Percentiles rank a stretch among this genome's conserved stretches.
Conservation (phyloP, 2,329 filamentous ascomycete genomes). For the Gyromitra esculenta region DNA sequence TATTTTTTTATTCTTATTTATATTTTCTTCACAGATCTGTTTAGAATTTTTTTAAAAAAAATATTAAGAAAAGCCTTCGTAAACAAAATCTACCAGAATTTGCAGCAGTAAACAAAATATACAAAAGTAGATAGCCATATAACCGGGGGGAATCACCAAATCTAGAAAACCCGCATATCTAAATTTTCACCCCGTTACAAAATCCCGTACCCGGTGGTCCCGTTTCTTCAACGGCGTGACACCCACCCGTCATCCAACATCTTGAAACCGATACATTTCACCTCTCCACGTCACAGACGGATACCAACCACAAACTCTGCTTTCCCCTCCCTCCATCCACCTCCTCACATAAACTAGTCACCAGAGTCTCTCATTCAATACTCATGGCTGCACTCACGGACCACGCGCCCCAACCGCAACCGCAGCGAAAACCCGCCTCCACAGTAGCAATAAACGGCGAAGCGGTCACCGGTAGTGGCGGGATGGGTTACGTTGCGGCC, state of each 20-base stretch:
- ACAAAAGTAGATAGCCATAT: background rate
- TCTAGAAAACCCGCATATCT: background rate
- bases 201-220: conserved; percentile 19
- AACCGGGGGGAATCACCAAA: background rate
- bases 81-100: background rate
- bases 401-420: conserved; percentile 31
- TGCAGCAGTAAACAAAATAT: background rate
- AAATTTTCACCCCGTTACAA: conserved; percentile 7
- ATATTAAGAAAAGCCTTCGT: background rate
- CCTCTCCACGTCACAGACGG: conserved; percentile 13
- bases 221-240: conserved; percentile 18
- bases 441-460: conserved; percentile 15
- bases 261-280: background rate
- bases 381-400: conserved; percentile 39
- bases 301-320: background rate
- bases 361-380: background rate
- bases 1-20: background rate
- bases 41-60: background rate
- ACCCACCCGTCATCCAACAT: conserved; percentile 10
- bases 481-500: background rate
- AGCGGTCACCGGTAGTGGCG: background rate
- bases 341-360: background rate
- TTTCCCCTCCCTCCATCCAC: background rate
- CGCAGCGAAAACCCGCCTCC: conserved; percentile 18
- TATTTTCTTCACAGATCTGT: background rate